Evolutionary conservation across 2,329 filamentous ascomycete genomes (phyloP), one percentile per base, ranked within the genome.

Genomic region (Hypocreales sp.): DNA sequence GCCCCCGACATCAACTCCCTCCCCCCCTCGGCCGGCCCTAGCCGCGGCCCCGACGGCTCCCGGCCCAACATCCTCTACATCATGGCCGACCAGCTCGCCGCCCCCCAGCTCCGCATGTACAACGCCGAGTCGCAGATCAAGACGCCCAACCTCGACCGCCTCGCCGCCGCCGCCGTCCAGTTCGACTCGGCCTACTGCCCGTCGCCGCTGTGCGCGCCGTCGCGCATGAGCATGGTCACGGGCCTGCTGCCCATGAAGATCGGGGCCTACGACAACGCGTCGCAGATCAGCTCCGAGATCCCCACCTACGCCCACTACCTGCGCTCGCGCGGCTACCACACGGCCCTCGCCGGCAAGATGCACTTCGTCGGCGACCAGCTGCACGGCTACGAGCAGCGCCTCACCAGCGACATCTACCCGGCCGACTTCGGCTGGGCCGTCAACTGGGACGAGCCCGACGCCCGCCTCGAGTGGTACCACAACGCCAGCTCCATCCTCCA

Each of bases 171-270:
- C 34, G 79, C 83, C 8, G 84, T 93, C 18, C 79, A 92, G 47
- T 94, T 94, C 47, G 79, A 92, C 49, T 90, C 79, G 20, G 86
- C 86, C 13, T 94, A 94, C 61, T 93, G 84, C 60, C 87, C 87
- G 34, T 86, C 84, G 8, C 86, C 86, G 6, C 72, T 94, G 21
- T 94, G 86, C 51, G 86, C 84, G 1, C 86, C 86, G 3, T 92
- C 83, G 10, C 77, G 86, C 42, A 92, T 92, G 72, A 83, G 81
- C 50, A 81, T 94, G 77, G 86, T 93, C 51, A 87, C 81, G 8
- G 86, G 86, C 23, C 80, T 87, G 45, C 64, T 94, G 31, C 86
- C 86, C 22, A 87, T 84, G 53, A 86, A 81, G 61, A 92, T 94
- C 43, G 80, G 77, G 22, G 81, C 83, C 8, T 94, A 80, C 51